These are phyloP conservation scores for Halophytophthora polymorphica DNA, from an alignment of 352 stramenopile species.

Conservation along the genomic window DNA sequence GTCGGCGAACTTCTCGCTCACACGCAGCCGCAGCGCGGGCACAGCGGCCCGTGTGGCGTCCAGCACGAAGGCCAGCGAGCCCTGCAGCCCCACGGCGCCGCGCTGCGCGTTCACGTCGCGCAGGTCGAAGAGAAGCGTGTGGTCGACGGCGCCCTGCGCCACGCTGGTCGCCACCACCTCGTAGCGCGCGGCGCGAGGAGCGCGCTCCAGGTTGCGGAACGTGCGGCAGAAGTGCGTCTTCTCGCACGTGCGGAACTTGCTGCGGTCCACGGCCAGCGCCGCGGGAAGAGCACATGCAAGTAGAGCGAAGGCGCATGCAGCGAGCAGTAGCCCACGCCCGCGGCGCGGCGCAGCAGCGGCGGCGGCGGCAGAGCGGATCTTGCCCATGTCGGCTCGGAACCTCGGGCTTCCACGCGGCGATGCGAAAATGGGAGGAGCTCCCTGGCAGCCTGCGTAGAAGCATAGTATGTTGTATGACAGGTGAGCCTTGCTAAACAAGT, in stretches of 20 bases:
- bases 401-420: not conserved
- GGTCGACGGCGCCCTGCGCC: constrained; percentile 12
- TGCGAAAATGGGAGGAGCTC: not conserved
- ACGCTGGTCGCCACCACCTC: constrained; percentile 36
- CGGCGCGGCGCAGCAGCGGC: not conserved
- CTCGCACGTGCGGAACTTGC: constrained; percentile 97
- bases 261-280: constrained; percentile 89
- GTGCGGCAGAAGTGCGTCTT: constrained; percentile 97
- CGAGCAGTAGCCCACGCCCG: constrained; percentile 12
- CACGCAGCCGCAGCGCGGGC: constrained; percentile 56
- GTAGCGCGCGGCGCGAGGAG: constrained; percentile 19
- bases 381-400: too few species aligned
- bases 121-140: constrained; percentile 51
- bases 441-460: too few species aligned
- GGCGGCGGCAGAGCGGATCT: too few species aligned
- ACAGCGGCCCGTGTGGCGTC: constrained; percentile 22
- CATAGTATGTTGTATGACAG: too few species aligned
- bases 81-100: constrained; percentile 29
- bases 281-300: not conserved
- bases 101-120: constrained; percentile 18
- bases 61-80: constrained; percentile 54
- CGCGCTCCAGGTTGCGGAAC: constrained; percentile 39
- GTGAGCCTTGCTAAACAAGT: too few species aligned
- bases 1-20: constrained; percentile 54
- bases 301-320: not conserved